Base-by-base conservation (phyloP, 345 rosid species). In the Arabis alpina region DNA sequence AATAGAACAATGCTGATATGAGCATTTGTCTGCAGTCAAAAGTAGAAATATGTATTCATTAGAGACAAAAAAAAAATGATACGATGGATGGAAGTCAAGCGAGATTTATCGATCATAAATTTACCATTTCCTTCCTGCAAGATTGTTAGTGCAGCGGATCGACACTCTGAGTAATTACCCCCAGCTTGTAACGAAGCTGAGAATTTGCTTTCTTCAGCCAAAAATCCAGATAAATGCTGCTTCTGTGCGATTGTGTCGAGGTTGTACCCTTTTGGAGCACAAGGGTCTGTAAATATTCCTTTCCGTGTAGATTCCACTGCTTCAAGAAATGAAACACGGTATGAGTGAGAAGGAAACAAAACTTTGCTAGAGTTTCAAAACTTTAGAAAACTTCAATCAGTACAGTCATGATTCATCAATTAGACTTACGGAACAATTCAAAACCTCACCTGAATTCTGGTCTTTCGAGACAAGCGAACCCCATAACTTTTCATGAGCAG, bases 151-250 rank as follows among this genome's bases (percentile, higher is more conserved):
- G 96, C 99, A 61, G 93, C 93, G 24, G 97, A 83, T 80, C 96
- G 88, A 83, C 99, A 94, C 82, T 83, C 80, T 2, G 99, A 91
- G 82, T 89, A 94, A 85, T 94, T 94, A 42, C 97, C 99, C 80
- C 66, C 76, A 19, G 90, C 80, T 48, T 80, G 80, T 76, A 91
- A 73, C 64, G 75, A 60, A 36, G 87, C 70, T 53, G 79, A 9
- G 69, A 74, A 42, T 55, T 70, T 74, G 48, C 72, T 75, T 72
- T 77, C 73, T 70, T 75, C 82, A 66, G 79, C 77, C 60, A 71
- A 71, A 30, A 85, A 80, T 61, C 75, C 91, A 2, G 89, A 73
- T 5, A 86, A 77, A 61, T 79, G 80, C 66, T 80, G 80, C 66
- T 80, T 82, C 56, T 60, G 73, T 62, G 84, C 74, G 54, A 76